These are phyloP conservation scores for Fusarium sp. DNA, from an alignment of 2,329 filamentous ascomycete genomes.

Conservation along the genomic window DNA sequence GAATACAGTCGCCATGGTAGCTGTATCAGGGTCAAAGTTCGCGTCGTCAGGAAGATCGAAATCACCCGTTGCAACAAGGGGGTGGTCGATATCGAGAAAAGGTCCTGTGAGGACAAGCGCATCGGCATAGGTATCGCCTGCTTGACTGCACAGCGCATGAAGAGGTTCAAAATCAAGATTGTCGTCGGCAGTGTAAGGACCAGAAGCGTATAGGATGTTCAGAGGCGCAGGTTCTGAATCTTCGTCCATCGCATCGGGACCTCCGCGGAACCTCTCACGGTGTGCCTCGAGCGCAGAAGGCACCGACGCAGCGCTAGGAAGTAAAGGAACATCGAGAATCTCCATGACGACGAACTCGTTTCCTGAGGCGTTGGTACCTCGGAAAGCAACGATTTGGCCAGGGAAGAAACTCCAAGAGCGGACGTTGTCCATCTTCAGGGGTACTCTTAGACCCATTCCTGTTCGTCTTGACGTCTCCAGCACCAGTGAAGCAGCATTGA, in stretches of 20 bases:
- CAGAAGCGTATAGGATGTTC: constrained; percentile 81
- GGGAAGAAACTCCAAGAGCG: constrained; percentile 87
- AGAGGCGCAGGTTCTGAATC: constrained; percentile 71
- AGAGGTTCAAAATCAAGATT: constrained; percentile 92
- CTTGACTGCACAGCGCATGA: constrained; percentile 82
- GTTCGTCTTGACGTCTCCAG: constrained; percentile 88
- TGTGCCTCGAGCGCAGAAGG: constrained; percentile 74
- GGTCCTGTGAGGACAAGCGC: constrained; percentile 84
- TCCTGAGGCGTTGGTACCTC: constrained; percentile 88
- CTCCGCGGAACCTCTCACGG: constrained; percentile 75
- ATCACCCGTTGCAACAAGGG: constrained; percentile 83
- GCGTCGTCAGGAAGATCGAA: constrained; percentile 79
- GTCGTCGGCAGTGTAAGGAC: constrained; percentile 92
- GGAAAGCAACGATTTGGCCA: constrained; percentile 90
- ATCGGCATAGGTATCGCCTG: constrained; percentile 80
- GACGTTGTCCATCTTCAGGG: constrained; percentile 79
- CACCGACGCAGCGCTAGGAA: constrained; percentile 79
- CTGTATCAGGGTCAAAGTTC: constrained; percentile 78
- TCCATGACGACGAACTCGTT: constrained; percentile 84
- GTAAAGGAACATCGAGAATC: constrained; percentile 78
- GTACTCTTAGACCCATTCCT: constrained; percentile 85
- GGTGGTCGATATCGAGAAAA: constrained; percentile 93
- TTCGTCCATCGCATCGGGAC: constrained; percentile 71
- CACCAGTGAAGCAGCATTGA: constrained; percentile 87
- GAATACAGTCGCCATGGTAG: constrained; percentile 86